These are phyloP conservation scores for Durusdinium trenchii DNA, from an alignment of 73 alveolate genomes.

Conservation along the genomic window DNA sequence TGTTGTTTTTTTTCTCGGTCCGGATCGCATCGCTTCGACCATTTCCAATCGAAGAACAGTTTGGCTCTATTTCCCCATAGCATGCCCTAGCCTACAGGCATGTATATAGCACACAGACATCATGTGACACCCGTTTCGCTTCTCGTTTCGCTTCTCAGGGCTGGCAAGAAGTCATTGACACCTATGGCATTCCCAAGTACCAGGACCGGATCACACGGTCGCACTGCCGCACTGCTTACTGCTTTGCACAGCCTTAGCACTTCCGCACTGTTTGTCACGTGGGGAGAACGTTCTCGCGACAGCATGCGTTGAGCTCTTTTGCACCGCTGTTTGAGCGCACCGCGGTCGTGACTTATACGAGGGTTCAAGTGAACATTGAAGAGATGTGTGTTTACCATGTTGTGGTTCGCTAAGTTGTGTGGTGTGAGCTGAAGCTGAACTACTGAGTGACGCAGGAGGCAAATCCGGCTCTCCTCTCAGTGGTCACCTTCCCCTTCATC, in stretches of 20 bases:
- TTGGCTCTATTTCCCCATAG: no score
- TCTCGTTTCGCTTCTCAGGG: slow-evolving; percentile 14
- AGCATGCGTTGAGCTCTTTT: no score
- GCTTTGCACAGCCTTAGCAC: neutral
- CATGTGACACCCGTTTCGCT: no score
- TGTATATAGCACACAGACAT: no score
- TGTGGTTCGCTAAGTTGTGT: neutral
- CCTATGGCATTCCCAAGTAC: slow-evolving; percentile 98
- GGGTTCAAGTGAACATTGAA: neutral
- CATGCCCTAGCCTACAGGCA: no score
- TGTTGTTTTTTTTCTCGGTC: no score
- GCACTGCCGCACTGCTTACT: neutral
- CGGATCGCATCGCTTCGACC: no score
- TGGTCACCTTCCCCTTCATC: slow-evolving; percentile 98
- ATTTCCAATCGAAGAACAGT: no score
- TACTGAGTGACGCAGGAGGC: slow-evolving; percentile 96
- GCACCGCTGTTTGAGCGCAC: neutral
- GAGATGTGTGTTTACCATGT: neutral
- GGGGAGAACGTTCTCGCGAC: neutral
- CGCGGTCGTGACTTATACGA: neutral
- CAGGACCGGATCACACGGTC: slow-evolving; percentile 14
- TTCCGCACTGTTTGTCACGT: neutral
- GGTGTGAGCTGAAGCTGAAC: neutral
- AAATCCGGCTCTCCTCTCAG: slow-evolving; percentile 98
- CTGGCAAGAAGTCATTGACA: slow-evolving; percentile 97